Percentiles rank a stretch among this genome's conserved stretches.
Evolutionary conservation across 768 basidiomycete species (phyloP).

Genomic region (Austroboletus festivus): DNA sequence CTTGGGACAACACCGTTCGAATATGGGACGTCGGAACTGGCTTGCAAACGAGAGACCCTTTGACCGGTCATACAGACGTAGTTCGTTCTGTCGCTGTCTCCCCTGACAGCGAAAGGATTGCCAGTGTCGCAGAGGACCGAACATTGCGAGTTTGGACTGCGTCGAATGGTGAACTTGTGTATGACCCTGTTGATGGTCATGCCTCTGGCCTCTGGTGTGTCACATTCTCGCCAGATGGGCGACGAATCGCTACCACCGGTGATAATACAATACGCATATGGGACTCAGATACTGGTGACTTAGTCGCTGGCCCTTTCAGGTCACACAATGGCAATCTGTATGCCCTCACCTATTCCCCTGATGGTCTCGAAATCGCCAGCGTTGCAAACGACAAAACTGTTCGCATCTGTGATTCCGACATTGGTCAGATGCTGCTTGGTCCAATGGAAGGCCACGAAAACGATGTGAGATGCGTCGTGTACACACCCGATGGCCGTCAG

Average conservation of each 20-base stretch:
- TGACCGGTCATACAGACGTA: conserved; percentile 28
- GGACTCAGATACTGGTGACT: conserved; percentile 26
- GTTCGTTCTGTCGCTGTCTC: conserved; percentile 31
- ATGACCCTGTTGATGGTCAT: conserved; percentile 28
- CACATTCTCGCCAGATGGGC: conserved; percentile 32
- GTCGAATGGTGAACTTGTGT: conserved; percentile 17
- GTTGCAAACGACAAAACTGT: conserved; percentile 31
- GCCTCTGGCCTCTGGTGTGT: conserved; percentile 27
- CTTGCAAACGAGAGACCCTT: conserved; percentile 7
- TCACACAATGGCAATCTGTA: conserved; percentile 32
- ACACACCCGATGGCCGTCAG: conserved; percentile 27
- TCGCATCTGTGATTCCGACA: conserved; percentile 32
- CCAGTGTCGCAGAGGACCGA: conserved; percentile 28
- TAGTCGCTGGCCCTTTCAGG: conserved; percentile 27
- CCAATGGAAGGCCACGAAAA: conserved; percentile 29
- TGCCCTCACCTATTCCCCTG: conserved; percentile 37
- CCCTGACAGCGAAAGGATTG: conserved; percentile 25
- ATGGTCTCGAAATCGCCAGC: conserved; percentile 31
- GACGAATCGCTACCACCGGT: conserved; percentile 30
- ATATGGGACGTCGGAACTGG: conserved; percentile 28
- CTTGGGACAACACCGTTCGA: conserved; percentile 26
- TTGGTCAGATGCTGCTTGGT: conserved; percentile 34
- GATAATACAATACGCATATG: conserved; percentile 33
- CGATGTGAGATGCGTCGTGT: conserved; percentile 31
- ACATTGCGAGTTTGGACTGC: conserved; percentile 29